Conservation (phyloP, 1,139 yeast species). For the Ogataea hybrid region DNA sequence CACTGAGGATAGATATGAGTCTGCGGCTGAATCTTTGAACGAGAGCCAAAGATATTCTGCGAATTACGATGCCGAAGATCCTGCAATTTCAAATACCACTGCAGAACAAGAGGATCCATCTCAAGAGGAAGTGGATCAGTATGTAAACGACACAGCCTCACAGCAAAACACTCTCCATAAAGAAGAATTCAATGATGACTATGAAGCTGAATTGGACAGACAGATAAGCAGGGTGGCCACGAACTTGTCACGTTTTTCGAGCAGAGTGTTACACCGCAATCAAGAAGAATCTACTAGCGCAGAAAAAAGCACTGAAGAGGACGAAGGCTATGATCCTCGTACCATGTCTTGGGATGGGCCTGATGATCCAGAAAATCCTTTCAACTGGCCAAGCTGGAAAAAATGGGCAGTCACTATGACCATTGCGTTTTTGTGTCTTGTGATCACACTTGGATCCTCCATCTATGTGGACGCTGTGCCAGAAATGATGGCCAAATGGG, state of each 20-base stretch:
- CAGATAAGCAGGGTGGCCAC: constrained; percentile 25
- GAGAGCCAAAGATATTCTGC: background rate
- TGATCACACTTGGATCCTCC: constrained; percentile 71
- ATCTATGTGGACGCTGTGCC: constrained; percentile 62
- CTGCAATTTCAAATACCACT: background rate
- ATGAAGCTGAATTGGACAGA: constrained; percentile 24
- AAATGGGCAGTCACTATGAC: constrained; percentile 65
- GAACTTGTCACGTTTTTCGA: constrained; percentile 18
- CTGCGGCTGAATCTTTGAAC: constrained; percentile 10
- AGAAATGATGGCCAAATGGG: constrained; percentile 45
- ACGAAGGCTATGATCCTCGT: constrained; percentile 36
- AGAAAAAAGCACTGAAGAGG: constrained; percentile 1
- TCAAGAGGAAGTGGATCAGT: background rate
- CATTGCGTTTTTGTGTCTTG: constrained; percentile 61
- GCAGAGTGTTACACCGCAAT: constrained; percentile 15
- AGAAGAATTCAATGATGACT: constrained; percentile 18
- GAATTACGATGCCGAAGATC: background rate
- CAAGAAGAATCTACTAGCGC: constrained; percentile 7
- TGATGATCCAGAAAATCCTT: constrained; percentile 59
- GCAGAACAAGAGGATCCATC: background rate
- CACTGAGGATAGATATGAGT: constrained; percentile 6
- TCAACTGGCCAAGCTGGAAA: constrained; percentile 60
- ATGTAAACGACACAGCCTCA: background rate
- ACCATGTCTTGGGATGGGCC: constrained; percentile 62
- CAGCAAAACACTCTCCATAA: constrained; percentile 7